phyloP scores from a whole-genome alignment of 2,329 filamentous ascomycete genomes.

The Didymella glomerata region DNA sequence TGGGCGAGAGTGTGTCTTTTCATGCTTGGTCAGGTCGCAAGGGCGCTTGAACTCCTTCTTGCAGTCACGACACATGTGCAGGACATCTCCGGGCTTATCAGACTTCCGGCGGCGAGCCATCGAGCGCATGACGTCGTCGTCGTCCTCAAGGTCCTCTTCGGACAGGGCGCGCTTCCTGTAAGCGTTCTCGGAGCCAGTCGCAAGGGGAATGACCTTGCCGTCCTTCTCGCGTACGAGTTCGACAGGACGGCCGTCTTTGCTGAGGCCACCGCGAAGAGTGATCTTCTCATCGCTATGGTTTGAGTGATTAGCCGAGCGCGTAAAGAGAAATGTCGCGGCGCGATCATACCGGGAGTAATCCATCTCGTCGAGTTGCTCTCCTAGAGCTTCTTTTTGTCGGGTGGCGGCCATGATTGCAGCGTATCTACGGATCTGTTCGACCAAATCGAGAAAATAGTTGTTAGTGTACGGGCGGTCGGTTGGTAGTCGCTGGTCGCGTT shows the following conservation, averaged over 20 bases:
- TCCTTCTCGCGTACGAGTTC: conserved; percentile 84
- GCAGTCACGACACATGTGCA: conserved; percentile 82
- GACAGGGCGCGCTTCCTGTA: conserved; percentile 67
- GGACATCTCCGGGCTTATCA: conserved; percentile 81
- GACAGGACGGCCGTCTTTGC: conserved; percentile 80
- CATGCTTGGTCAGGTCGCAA: conserved; percentile 97
- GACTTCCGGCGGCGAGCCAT: conserved; percentile 98
- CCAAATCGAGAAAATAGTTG: conserved; percentile 95
- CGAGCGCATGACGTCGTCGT: conserved; percentile 84
- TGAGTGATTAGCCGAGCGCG: conserved; percentile 33
- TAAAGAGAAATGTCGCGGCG: conserved; percentile 34
- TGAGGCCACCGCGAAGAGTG: conserved; percentile 80
- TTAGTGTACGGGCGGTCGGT: conserved; percentile 91
- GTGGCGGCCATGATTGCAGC: conserved; percentile 81
- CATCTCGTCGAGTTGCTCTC: conserved; percentile 61
- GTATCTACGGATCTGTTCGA: conserved; percentile 92
- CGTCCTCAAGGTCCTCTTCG: conserved; percentile 72
- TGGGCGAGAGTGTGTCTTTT: conserved; percentile 95
- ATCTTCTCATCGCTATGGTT: conserved; percentile 71
- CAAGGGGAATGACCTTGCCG: conserved; percentile 80
- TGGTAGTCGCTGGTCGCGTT: conserved; percentile 84
- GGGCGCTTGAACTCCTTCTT: conserved; percentile 90
- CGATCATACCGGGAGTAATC: conserved; percentile 58
- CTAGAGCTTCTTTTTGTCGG: conserved; percentile 70
- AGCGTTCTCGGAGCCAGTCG: conserved; percentile 63